phyloP scores from a whole-genome alignment of 257 asterid species.

The Penstemon davidsonii region DNA sequence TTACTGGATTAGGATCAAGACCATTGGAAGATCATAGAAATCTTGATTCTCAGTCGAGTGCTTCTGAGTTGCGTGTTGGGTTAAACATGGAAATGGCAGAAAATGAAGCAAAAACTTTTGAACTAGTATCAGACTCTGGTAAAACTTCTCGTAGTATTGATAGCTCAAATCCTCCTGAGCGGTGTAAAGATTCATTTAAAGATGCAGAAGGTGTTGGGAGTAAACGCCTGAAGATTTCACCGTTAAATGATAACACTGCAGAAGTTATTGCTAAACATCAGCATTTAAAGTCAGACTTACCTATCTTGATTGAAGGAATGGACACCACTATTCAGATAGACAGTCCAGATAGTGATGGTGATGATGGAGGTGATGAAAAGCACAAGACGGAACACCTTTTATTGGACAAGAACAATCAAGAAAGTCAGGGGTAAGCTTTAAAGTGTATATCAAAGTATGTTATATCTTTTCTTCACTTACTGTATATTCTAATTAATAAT shows the following conservation, averaged over 20 bases:
- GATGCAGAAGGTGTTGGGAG: slow-evolving; percentile 36
- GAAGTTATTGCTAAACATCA: slow-evolving; percentile 29
- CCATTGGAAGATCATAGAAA: slow-evolving; percentile 32
- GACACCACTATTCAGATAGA: slow-evolving; percentile 22
- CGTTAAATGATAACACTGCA: slow-evolving; percentile 31
- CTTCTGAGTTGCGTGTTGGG: slow-evolving; percentile 35
- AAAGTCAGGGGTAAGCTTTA: slow-evolving; percentile 46
- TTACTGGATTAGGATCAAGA: slow-evolving; percentile 33
- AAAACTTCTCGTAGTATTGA: slow-evolving; percentile 31
- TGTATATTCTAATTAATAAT: slow-evolving; percentile 8
- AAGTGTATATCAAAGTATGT: not conserved
- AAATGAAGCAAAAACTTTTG: slow-evolving; percentile 8
- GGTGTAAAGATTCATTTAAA: slow-evolving; percentile 32
- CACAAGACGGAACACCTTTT: slow-evolving; percentile 29
- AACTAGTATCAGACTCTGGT: slow-evolving; percentile 32
- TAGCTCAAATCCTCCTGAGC: slow-evolving; percentile 29
- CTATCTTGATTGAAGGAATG: slow-evolving; percentile 29
- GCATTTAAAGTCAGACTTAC: slow-evolving; percentile 32
- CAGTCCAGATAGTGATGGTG: slow-evolving; percentile 16
- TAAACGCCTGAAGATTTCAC: slow-evolving; percentile 30
- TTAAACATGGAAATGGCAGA: slow-evolving; percentile 29
- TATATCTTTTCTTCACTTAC: slow-evolving; percentile 14
- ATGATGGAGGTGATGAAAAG: slow-evolving; percentile 39
- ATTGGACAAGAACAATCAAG: slow-evolving; percentile 39
- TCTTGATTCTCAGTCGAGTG: slow-evolving; percentile 36